Conservation (phyloP, 139 green algal species). For the Haematococcus sp. region DNA sequence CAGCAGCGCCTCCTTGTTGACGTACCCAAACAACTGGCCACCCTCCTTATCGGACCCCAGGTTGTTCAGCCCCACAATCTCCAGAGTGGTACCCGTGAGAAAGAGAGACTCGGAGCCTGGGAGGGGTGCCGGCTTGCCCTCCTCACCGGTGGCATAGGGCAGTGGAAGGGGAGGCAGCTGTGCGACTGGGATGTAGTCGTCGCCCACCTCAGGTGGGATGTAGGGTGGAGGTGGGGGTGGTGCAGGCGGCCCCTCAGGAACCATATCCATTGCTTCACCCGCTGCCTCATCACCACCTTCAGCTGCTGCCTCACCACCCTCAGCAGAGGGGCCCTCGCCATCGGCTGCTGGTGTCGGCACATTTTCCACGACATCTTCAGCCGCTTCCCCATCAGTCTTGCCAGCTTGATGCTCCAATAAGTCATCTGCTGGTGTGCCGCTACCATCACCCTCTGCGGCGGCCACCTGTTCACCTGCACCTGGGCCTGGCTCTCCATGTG, state of each 20-base stretch:
- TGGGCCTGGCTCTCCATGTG: too few relatives aligned
- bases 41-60: constrained; percentile 20
- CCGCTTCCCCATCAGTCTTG: background rate
- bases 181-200: constrained; percentile 41
- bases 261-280: background rate
- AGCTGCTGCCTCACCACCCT: background rate
- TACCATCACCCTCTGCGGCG: constrained; percentile 1
- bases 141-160: constrained; percentile 38
- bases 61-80: constrained; percentile 31
- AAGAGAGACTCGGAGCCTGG: constrained; percentile 53
- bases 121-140: constrained; percentile 46
- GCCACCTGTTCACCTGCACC: background rate
- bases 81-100: constrained; percentile 45
- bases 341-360: background rate
- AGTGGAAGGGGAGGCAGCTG: constrained; percentile 29
- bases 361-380: background rate
- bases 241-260: background rate
- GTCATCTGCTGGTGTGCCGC: background rate
- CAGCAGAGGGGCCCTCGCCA: background rate
- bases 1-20: constrained; percentile 23
- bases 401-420: too few relatives aligned
- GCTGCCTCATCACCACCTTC: background rate
- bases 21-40: background rate
- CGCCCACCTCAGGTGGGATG: constrained; percentile 27
- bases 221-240: constrained; percentile 7